A percentile compares a stretch with the other conserved stretches of the same genome.
Conservation (phyloP, 2,329 filamentous ascomycete genomes). For the Cordyceps militaris region DNA sequence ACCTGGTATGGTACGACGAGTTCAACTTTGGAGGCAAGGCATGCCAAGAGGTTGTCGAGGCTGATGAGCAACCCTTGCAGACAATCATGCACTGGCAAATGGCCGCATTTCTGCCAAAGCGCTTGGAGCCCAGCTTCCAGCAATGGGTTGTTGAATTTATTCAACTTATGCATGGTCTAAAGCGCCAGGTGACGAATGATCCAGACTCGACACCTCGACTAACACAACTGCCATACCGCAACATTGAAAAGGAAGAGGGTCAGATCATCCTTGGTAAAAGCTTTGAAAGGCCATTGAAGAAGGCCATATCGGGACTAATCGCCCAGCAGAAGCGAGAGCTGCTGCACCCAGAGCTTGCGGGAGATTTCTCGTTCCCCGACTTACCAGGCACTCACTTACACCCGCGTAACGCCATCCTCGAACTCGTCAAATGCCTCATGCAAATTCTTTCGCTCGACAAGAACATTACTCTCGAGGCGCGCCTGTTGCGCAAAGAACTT, state of each 20-base stretch:
- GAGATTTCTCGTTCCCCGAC: conserved; percentile 77
- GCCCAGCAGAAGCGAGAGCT: conserved; percentile 81
- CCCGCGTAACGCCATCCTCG: conserved; percentile 64
- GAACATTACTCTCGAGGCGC: conserved; percentile 80
- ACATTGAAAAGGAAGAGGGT: conserved; percentile 49
- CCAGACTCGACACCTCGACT: conserved; percentile 46
- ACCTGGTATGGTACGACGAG: conserved; percentile 97
- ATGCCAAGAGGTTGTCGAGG: conserved; percentile 72
- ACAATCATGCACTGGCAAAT: conserved; percentile 99
- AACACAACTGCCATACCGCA: conserved; percentile 54
- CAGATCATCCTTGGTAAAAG: conserved; percentile 67
- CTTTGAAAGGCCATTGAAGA: conserved; percentile 86
- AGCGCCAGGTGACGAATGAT: conserved; percentile 54
- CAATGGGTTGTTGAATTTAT: conserved; percentile 95
- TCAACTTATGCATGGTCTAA: conserved; percentile 83
- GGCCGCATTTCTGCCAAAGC: conserved; percentile 73
- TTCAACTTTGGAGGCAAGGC: conserved; percentile 98
- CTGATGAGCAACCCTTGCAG: conserved; percentile 67
- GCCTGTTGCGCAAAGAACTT: conserved; percentile 81
- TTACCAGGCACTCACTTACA: conserved; percentile 62
- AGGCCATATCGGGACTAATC: conserved; percentile 76
- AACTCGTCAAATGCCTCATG: conserved; percentile 88
- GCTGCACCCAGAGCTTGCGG: conserved; percentile 78
- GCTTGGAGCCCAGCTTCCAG: conserved; percentile 77
- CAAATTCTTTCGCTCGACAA: conserved; percentile 88